Evolutionary conservation across 208 protist species (phyloP).

Genomic region (Hexamita inflata): DNA sequence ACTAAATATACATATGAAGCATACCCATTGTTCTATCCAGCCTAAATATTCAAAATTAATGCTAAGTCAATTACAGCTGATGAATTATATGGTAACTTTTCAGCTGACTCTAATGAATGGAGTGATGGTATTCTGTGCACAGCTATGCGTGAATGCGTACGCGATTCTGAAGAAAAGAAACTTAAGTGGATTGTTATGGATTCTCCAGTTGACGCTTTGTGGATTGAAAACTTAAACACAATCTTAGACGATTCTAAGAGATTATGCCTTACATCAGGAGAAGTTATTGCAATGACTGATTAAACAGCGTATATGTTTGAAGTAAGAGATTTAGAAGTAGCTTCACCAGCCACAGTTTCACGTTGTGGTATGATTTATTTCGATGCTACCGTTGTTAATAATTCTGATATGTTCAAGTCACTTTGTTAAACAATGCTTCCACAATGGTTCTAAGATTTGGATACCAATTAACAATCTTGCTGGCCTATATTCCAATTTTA

Average conservation of each 20-base stretch:
- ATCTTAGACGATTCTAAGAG: conserved; percentile 93
- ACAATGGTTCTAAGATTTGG: background rate
- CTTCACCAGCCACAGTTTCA: conserved; percentile 90
- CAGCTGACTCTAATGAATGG: conserved; percentile 83
- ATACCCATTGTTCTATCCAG: background rate
- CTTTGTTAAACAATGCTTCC: background rate
- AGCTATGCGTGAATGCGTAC: conserved; percentile 60
- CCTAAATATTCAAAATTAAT: conserved; percentile 58
- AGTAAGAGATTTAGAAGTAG: conserved; percentile 81
- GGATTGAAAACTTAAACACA: conserved; percentile 97
- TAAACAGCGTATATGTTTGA: conserved; percentile 72
- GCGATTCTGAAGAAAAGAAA: conserved; percentile 35
- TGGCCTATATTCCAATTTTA: background rate
- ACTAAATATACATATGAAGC: background rate
- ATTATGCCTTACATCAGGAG: conserved; percentile 77
- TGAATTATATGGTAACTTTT: conserved; percentile 80
- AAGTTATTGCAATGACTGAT: conserved; percentile 28
- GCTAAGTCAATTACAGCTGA: conserved; percentile 79
- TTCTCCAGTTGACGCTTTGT: conserved; percentile 90
- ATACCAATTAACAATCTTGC: background rate
- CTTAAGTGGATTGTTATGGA: conserved; percentile 84
- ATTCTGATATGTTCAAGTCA: background rate
- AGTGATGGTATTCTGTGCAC: conserved; percentile 79
- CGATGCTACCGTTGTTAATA: conserved; percentile 13
- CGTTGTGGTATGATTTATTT: conserved; percentile 93